Conservation (phyloP, 139 green algal genomes). For the Asterochloris sp. region DNA sequence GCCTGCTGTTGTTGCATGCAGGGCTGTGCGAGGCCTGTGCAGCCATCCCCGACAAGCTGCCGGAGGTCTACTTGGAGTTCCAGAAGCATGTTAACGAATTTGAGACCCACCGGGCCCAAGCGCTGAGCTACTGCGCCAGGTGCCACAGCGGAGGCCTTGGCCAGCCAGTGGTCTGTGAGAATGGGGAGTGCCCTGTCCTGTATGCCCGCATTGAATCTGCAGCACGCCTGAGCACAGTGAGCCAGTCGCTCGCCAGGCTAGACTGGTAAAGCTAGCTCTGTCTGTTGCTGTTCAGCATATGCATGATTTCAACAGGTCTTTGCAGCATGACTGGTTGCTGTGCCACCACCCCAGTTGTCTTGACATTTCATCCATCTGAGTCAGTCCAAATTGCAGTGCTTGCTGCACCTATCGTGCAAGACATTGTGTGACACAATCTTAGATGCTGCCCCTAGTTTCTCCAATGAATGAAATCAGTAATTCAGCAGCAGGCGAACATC, state of each 20-base stretch:
- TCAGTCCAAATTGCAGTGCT: too few species aligned
- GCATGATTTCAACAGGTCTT: too few species aligned
- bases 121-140: constrained; percentile 33
- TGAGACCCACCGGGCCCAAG: constrained; percentile 10
- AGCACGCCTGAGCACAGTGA: constrained; percentile 6
- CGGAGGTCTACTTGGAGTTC: constrained; percentile 16
- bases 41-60: constrained; percentile 19
- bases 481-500: too few species aligned
- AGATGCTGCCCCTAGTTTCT: too few species aligned
- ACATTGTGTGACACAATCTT: too few species aligned
- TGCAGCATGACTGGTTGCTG: too few species aligned
- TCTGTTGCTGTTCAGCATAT: background rate
- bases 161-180: constrained; percentile 57
- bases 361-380: too few species aligned
- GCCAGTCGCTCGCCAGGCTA: constrained; percentile 15
- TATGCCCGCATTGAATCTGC: constrained; percentile 37
- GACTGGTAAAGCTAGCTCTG: constrained; percentile 26
- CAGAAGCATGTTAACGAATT: constrained; percentile 11
- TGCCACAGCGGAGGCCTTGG: constrained; percentile 59
- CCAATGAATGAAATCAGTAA: too few species aligned
- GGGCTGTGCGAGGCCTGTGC: constrained; percentile 45
- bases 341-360: too few species aligned
- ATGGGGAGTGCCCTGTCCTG: constrained; percentile 61
- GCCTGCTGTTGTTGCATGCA: background rate
- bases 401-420: too few species aligned